A percentile compares a stretch with the other conserved stretches of the same genome.
phyloP scores from a whole-genome alignment of 805 yeast species.

The Pichia kluyveri region DNA sequence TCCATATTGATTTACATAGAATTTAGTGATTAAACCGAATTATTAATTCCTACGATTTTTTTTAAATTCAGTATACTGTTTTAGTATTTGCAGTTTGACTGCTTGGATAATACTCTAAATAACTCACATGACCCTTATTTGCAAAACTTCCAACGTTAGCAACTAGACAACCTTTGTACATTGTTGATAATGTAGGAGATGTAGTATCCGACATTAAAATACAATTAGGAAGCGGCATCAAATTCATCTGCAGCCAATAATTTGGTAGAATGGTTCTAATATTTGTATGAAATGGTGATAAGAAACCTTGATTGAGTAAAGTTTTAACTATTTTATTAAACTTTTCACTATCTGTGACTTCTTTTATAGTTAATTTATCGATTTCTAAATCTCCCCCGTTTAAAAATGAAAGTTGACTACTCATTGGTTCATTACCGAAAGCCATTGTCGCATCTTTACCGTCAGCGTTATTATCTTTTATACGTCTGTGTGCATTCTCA shows the following conservation, averaged over 20 bases:
- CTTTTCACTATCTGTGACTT: conserved; percentile 41
- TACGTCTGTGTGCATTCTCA: conserved; percentile 7
- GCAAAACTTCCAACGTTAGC: conserved; percentile 57
- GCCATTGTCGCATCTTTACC: background rate
- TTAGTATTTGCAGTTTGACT: conserved; percentile 41
- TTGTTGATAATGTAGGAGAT: conserved; percentile 62
- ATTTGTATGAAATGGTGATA: conserved; percentile 66
- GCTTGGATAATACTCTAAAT: conserved; percentile 66
- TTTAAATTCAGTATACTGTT: conserved; percentile 26
- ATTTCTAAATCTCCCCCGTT: conserved; percentile 18
- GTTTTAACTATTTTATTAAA: conserved; percentile 72
- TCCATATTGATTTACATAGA: conserved; percentile 13
- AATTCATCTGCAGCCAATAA: conserved; percentile 55
- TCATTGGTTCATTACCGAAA: background rate
- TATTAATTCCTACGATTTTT: background rate
- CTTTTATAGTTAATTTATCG: conserved; percentile 22
- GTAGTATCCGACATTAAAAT: conserved; percentile 60
- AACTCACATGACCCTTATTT: conserved; percentile 42
- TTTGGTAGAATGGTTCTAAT: conserved; percentile 62
- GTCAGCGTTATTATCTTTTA: background rate
- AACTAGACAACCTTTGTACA: conserved; percentile 76
- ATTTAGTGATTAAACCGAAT: too few species aligned
- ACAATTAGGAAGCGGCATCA: conserved; percentile 72
- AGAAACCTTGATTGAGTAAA: conserved; percentile 74
- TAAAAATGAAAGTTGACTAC: conserved; percentile 4